Base-by-base conservation (phyloP, 305 asterid genomes). In the Solanum hybrid region DNA sequence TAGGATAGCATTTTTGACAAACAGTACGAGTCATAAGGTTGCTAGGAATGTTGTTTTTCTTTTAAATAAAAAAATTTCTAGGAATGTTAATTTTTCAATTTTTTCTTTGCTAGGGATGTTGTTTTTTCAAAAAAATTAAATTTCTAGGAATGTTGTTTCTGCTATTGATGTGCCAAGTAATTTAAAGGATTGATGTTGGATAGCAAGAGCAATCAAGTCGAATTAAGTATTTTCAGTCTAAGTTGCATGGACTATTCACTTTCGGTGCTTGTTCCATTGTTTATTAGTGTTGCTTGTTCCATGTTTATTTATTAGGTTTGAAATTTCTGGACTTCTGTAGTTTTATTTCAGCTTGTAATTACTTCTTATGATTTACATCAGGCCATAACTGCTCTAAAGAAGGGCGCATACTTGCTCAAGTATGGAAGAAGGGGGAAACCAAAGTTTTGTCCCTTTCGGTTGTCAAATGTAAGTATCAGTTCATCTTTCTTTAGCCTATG, bases 341-440 rank as follows among this genome's bases (percentile, higher is more conserved):
- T 34, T 60, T 85, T 32, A 6, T 56, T 85, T 85, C 77, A 85
- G 88, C 77, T 85, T 60, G 13, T 60, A 85, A 56, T 85, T 85
- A 42, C 77, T 85, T 85, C 88, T 82, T 60, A 32, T 32, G 24
- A 85, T 92, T 92, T 73, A 89, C 92, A 76, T 92, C 95, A 97
- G 99, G 99, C 98, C 13, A 95, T 97, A 37, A 96, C 96, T 90
- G 98, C 99, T 91, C 96, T 97, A 24, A 97, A 97, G 95, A 97
- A 96, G 91, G 99, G 99, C 35, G 98, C 99, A 4, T 95, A 94
- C 94, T 92, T 97, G 89, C 98, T 97, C 90, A 97, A 97, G 92
- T 97, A 95, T 91, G 99, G 99, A 90, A 95, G 99, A 94, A 95
- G 99, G 90, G 99, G 99, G 91, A 97, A 96, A 93, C 99, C 99